A percentile compares a stretch with the other conserved stretches of the same genome.
phyloP scores from a whole-genome alignment of 305 asterid species.

The Fraxinus sp. region DNA sequence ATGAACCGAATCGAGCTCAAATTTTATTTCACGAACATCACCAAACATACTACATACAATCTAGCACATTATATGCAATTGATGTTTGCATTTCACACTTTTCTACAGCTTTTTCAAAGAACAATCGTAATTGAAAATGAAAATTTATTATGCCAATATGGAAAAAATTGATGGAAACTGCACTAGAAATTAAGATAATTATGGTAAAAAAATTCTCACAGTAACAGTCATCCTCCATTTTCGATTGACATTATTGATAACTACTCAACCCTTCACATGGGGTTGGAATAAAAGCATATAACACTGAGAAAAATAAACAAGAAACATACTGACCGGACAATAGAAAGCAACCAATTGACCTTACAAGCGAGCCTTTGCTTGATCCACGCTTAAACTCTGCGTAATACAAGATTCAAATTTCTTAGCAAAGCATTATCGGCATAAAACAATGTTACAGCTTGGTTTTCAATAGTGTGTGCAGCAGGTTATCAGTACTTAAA shows the following conservation, averaged over 20 bases:
- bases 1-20: background rate
- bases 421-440: background rate
- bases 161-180: background rate
- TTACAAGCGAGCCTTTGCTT: conserved; percentile 48
- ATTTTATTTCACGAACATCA: background rate
- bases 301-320: conserved; percentile 2
- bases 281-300: conserved; percentile 9
- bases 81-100: background rate
- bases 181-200: background rate
- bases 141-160: background rate
- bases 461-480: background rate
- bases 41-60: background rate
- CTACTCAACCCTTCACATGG: background rate
- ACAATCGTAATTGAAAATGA: background rate
- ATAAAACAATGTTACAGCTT: too few relatives aligned
- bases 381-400: conserved; percentile 39
- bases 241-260: conserved; percentile 26
- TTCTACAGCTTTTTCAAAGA: background rate
- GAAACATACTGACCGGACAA: background rate
- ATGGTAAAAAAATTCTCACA: background rate
- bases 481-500: background rate
- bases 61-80: background rate
- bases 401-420: background rate
- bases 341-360: conserved; percentile 16
- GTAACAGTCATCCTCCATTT: conserved; percentile 3